Evolutionary conservation across 2,329 filamentous ascomycete genomes (phyloP), one percentile per base, ranked within the genome.

Genomic region (Claviceps spartinae): DNA sequence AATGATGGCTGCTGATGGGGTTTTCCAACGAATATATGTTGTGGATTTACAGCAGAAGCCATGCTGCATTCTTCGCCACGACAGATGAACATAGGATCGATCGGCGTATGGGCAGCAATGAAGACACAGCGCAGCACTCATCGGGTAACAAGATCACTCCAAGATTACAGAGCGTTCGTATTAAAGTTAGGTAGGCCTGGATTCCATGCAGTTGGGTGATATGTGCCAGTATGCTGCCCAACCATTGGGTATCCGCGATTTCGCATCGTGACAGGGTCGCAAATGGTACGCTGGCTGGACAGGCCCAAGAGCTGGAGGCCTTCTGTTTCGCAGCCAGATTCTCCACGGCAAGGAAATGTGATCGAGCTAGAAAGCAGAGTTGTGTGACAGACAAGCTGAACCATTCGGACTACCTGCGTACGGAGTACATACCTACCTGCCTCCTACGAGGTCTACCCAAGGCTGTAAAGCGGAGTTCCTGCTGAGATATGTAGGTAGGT

Each of bases 171-270:
- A 43, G 40, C 41, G 22, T 22, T 34, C 9, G n/a, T 47, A 41
- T 34, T 34, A 18, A 18, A 18, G 18, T 18, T 18, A 34, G 30
- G 30, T 14, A 43, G 30, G 14, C 40, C 20, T 44, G 37, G 26
- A 50, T 20, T 41, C 44, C 14, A 44, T n/a, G 26, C 40, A 37
- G 48, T 26, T 45, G 52, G 40, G 47, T 48, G 45, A 40, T 51
- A 46, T 50, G 30, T 40, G 50, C 26, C 37, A 43, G 26, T 43
- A 22, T 50, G 50, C 47, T 54, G 53, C 53, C 53, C 50, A 49
- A 54, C 43, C 37, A 52, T 50, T 52, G 53, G 53, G 45, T 46
- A 44, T 37, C 26, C 37, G 43, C 53, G 36, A 47, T 52, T 54
- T 49, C 9, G 47, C 46, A 52, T 54, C 49, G 36, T 48, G 40